phyloP scores from a whole-genome alignment of 225 moss, liverwort and hornwort species.

The Marchantia polymorpha region DNA sequence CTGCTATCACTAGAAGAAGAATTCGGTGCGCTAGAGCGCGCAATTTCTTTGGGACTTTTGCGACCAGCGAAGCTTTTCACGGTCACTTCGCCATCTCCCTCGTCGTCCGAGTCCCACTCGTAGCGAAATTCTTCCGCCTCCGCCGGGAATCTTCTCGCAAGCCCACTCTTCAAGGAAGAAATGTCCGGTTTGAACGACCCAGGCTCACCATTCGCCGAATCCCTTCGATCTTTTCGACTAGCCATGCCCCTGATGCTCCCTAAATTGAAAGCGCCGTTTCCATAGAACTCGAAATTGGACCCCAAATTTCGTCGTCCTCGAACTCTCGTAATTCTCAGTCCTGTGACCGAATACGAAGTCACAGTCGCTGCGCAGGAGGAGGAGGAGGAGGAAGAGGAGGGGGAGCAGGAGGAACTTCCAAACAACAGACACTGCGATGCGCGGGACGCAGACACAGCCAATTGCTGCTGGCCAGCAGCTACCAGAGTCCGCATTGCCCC shows the following conservation, averaged over 20 bases:
- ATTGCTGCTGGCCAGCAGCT: slow-evolving; percentile 28
- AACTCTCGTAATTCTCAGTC: slow-evolving; percentile 14
- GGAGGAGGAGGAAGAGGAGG: neutral
- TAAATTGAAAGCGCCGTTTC: neutral
- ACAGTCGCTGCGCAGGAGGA: neutral
- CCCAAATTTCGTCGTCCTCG: neutral
- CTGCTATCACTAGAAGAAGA: neutral
- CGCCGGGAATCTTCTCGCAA: slow-evolving; percentile 34
- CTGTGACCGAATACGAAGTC: slow-evolving; percentile 3
- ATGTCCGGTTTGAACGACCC: slow-evolving; percentile 34
- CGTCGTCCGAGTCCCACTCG: slow-evolving; percentile 24
- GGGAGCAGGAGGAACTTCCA: neutral
- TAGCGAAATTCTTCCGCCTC: slow-evolving; percentile 18
- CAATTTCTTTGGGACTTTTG: slow-evolving; percentile 12
- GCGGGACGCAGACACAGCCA: slow-evolving; percentile 8
- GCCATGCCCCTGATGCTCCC: slow-evolving; percentile 22
- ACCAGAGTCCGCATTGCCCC: slow-evolving; percentile 28
- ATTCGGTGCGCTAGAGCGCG: slow-evolving; percentile 9
- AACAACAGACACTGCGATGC: neutral
- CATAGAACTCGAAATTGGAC: neutral
- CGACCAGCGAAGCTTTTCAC: slow-evolving; percentile 29
- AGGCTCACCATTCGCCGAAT: slow-evolving; percentile 15
- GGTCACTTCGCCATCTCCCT: slow-evolving; percentile 20
- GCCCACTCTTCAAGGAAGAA: slow-evolving; percentile 31
- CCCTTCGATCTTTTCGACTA: slow-evolving; percentile 29